Base-by-base conservation (phyloP, 345 rosid genomes). In the Dipteronia sinensis region DNA sequence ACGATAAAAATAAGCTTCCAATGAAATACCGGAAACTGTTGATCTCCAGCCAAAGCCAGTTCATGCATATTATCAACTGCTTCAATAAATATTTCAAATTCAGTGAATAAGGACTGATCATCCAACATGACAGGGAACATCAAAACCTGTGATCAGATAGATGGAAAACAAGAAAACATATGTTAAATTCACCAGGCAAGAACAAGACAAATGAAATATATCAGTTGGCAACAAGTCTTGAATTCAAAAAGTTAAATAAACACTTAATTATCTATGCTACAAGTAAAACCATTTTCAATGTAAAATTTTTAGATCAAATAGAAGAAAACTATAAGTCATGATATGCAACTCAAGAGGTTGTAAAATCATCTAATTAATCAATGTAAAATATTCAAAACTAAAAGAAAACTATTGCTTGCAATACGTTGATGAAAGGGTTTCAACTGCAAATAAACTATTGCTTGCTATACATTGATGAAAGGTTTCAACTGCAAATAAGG, bases 21-120 rank as follows among this genome's bases (percentile, higher is more conserved):
- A 76, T 27, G 53, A 79, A 56, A 77, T 94, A 96, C 99, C 90
- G 97, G 97, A 84, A 96, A 91, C 75, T 90, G 94, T 82, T 96
- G 97, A 78, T 91, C 81, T 72, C 91, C 96, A 82, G 89, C 97
- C 89, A 96, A 87, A 51, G 99, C 90, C 82, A 96, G 84, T 85
- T 96, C 99, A 78, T 96, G 99, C 82, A 93, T 83, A 71, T 86
- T 87, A 87, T 94, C 99, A 44, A 96, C 90, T 70, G 95, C 90
- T 89, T 92, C 97, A 79, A 95, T 88, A 71, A 94, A 95, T 53
- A 82, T 85, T 79, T 94, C 98, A 82, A 95, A 94, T 86, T 94
- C 99, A 78, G 80, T 46, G 77, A 87, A 87, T 67, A 96, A 86
- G 27, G 90, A 88, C 81, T 85, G 88, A 77, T 94, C 97, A 83